Evolutionary conservation across 192 early-diverging fungal genomes (phyloP), one percentile per base, ranked within the genome.

Genomic region (Coemansia sp.): DNA sequence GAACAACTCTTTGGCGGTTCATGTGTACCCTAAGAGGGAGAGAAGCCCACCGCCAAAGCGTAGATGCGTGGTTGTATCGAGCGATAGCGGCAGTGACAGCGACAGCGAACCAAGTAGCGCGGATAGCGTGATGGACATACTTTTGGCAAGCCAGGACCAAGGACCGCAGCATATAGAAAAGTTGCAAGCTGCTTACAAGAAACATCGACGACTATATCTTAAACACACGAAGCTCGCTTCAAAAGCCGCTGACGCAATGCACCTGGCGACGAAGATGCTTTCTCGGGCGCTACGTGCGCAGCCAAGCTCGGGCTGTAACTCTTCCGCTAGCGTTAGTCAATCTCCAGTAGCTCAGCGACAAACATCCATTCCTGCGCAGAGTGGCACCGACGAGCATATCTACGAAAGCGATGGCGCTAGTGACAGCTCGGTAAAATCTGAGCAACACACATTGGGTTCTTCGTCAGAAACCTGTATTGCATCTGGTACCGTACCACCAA

Each of bases 181-280:
- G 62, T 10, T 72, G 1, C 46, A 47, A 61, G 51, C 36, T 9
- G 63, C 51, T 22, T 76, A 81, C 38, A 71, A 73, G 31, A 63
- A 47, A 11, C 70, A 82, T 27, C 57, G 65, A 9, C 47, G 49
- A 13, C 22, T 67, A 9, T 70, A 76, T 61, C 34, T 51, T 16
- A 82, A 82, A 54, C 65, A 77, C 65, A 63, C 51, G 11, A 46
- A 51, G 33, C 75, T 62, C 15, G 67, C 75, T 11, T 59, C 70
- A 10, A 70, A 65, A 43, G 79, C 79, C 12, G 57, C 71, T 11
- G 44, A 77, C 6, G 65, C 76, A n/a, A 82, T 82, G 79, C 67
- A 77, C 43, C 57, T 51, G 34, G 59, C 74, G 2, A 67, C 67
- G 2, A 69, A 34, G 34, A 51, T 67, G 20, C 44, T 76, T 20